Percentiles rank a stretch among this genome's conserved stretches.
These are phyloP conservation scores for Leishmania turanica DNA, from an alignment of 208 protist species.

Conservation along the genomic window DNA sequence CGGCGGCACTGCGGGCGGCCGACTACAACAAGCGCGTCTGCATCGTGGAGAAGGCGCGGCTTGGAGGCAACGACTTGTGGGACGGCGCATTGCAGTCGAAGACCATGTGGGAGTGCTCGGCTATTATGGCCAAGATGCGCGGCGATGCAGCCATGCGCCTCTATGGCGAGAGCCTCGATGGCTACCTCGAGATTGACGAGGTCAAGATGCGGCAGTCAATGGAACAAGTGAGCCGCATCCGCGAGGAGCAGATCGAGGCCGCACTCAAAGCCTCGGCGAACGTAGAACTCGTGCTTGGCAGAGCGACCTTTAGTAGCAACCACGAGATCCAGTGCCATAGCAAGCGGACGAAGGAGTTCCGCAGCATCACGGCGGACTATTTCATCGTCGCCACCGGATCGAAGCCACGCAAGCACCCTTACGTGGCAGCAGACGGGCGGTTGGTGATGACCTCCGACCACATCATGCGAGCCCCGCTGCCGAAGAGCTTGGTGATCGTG, in stretches of 20 bases:
- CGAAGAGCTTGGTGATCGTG: constrained; percentile 74
- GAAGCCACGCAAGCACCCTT: constrained; percentile 57
- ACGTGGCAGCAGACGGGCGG: constrained; percentile 50
- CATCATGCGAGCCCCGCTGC: constrained; percentile 70
- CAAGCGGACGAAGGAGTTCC: constrained; percentile 48
- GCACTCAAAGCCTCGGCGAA: constrained; percentile 45
- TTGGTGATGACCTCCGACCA: constrained; percentile 73
- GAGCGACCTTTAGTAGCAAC: constrained; percentile 59
- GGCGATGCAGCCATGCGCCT: constrained; percentile 46
- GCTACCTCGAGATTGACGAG: constrained; percentile 61
- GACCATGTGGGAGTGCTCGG: constrained; percentile 82
- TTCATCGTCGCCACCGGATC: constrained; percentile 84
- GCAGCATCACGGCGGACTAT: constrained; percentile 70
- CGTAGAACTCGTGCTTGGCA: constrained; percentile 57
- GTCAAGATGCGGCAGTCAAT: constrained; percentile 54
- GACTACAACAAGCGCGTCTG: constrained; percentile 80
- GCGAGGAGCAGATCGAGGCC: constrained; percentile 50
- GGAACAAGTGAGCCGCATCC: constrained; percentile 38
- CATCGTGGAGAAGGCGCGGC: constrained; percentile 59
- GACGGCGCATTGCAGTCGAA: constrained; percentile 83
- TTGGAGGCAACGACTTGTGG: constrained; percentile 81
- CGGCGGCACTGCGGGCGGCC: constrained; percentile 68
- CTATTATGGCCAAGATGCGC: constrained; percentile 43
- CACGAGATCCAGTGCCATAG: constrained; percentile 59
- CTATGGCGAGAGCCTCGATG: constrained; percentile 47